phyloP scores from a whole-genome alignment of 2,329 filamentous ascomycete genomes.

The Fusarium tupiense region DNA sequence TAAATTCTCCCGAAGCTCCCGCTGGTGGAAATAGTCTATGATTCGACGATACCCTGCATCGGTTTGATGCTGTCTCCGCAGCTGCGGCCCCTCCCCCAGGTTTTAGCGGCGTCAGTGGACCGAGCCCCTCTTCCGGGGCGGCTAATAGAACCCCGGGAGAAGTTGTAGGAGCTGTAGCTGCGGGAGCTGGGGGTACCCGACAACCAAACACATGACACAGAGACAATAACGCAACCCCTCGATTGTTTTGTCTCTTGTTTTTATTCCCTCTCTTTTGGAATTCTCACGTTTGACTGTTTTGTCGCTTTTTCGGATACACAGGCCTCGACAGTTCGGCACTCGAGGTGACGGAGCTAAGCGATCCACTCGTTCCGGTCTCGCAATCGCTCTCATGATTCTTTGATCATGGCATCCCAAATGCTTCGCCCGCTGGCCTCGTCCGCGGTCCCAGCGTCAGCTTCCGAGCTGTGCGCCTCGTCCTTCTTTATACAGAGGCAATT shows the following conservation, averaged over 20 bases:
- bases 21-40: not conserved
- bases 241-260: conserved; percentile 14
- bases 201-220: conserved; percentile 35
- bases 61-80: conserved; percentile 1
- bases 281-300: not conserved
- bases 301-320: conserved; percentile 6
- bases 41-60: conserved; percentile 27
- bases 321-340: conserved; percentile 8
- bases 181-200: conserved; percentile 11
- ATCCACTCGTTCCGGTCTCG: conserved; percentile 27
- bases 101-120: conserved; percentile 31
- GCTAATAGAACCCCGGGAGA: conserved; percentile 33
- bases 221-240: conserved; percentile 33
- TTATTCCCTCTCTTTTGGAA: conserved; percentile 9
- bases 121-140: conserved; percentile 30
- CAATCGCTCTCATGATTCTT: conserved; percentile 41
- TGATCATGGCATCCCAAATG: conserved; percentile 48
- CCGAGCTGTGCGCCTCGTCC: conserved; percentile 45
- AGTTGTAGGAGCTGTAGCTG: not conserved
- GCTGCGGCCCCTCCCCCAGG: conserved; percentile 33
- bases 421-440: conserved; percentile 47
- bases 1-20: conserved; percentile 28
- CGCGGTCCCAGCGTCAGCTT: conserved; percentile 36
- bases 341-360: not conserved
- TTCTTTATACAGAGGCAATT: conserved; percentile 40